These are phyloP conservation scores for Solanum rostratum DNA, from an alignment of 257 asterid genomes.

Conservation along the genomic window DNA sequence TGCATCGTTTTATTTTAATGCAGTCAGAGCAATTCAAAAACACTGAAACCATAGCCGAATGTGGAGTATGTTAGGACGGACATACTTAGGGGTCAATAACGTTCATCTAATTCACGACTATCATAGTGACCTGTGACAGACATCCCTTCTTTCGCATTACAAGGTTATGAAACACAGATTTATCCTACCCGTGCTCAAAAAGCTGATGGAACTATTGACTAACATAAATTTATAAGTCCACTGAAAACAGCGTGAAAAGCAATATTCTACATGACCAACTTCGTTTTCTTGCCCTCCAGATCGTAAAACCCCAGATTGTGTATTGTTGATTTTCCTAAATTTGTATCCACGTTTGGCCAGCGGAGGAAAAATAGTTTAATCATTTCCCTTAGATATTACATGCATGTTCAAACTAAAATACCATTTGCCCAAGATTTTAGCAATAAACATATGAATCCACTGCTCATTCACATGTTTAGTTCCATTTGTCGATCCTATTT, in stretches of 20 bases:
- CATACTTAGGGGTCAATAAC: too few species aligned
- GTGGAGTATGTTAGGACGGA: too few species aligned
- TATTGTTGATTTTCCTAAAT: background rate
- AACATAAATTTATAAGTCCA: background rate
- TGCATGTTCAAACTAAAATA: background rate
- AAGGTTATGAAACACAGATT: background rate
- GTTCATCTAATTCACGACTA: too few species aligned
- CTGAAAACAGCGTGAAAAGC: background rate
- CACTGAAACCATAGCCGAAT: too few species aligned
- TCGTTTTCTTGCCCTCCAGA: background rate
- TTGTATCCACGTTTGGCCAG: background rate
- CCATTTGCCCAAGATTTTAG: background rate
- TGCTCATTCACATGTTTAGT: background rate
- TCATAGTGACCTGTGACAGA: background rate
- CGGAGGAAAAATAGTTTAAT: background rate
- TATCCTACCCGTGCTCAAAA: background rate
- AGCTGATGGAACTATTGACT: too few species aligned
- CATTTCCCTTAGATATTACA: background rate
- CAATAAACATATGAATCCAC: background rate
- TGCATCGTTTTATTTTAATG: too few species aligned
- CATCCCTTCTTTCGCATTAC: background rate
- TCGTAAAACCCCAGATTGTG: background rate
- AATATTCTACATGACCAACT: background rate
- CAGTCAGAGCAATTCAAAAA: too few species aligned
- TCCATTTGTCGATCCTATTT: background rate